These are phyloP conservation scores for Metschnikowia shivogae DNA, from an alignment of 805 yeast genomes.

Conservation along the genomic window DNA sequence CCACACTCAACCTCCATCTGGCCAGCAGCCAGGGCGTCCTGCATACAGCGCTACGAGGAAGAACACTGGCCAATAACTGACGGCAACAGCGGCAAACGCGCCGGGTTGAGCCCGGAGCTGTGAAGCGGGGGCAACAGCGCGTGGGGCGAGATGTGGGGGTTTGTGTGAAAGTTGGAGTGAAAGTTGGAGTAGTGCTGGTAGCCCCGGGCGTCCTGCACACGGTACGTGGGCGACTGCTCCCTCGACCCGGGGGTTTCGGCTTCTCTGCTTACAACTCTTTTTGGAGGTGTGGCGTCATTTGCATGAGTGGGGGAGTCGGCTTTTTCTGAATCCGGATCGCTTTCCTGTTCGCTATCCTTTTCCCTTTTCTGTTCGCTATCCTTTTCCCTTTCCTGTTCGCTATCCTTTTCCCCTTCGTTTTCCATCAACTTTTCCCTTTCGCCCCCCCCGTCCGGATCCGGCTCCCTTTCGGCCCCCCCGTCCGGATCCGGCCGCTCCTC, in stretches of 20 bases:
- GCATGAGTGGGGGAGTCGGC: too few species aligned
- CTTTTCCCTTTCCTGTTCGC: too few species aligned
- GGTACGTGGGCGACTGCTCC: not conserved
- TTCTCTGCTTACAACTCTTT: too few species aligned
- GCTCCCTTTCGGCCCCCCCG: not conserved
- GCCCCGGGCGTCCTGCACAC: not conserved
- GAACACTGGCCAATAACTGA: conserved; percentile 5
- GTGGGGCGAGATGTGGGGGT: too few species aligned
- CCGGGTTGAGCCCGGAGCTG: not conserved
- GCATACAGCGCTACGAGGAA: not conserved
- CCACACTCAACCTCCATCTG: too few species aligned
- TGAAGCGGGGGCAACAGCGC: conserved; percentile 3
- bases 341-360: not conserved
- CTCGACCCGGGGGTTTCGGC: not conserved
- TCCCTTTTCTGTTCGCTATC: not conserved
- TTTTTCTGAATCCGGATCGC: too few species aligned
- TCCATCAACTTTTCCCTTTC: too few species aligned
- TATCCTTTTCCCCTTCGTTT: too few species aligned
- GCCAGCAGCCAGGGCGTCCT: too few species aligned
- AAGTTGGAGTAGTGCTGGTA: not conserved
- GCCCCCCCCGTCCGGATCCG: not conserved
- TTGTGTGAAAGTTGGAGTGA: not conserved
- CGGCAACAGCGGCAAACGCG: conserved; percentile 14
- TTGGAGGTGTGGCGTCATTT: too few species aligned
- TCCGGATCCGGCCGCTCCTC: not conserved